Evolutionary conservation across 202 grass and related monocot genomes (phyloP).

Genomic region (Carex arenaria): DNA sequence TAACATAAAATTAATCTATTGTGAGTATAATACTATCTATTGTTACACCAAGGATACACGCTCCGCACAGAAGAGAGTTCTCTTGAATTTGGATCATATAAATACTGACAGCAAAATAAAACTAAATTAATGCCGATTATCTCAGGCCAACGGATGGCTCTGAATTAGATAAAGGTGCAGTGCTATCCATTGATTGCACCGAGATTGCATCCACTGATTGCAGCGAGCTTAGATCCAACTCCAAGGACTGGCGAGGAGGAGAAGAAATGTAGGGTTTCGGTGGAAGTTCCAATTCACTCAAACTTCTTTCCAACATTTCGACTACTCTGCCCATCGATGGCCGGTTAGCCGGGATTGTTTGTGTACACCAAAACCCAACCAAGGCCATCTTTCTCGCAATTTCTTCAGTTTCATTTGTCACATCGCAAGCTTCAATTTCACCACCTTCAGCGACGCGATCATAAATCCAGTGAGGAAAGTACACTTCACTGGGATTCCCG

Average conservation of each 20-base stretch:
- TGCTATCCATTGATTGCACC: not conserved
- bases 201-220: not conserved
- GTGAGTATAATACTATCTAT: not conserved
- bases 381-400: conserved; percentile 40
- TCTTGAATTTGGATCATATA: not conserved
- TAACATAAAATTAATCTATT: not conserved
- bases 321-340: conserved; percentile 42
- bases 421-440: conserved; percentile 8
- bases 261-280: conserved; percentile 24
- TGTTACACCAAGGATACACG: not conserved
- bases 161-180: not conserved
- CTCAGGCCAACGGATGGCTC: not conserved
- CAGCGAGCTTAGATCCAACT: not conserved
- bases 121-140: not conserved
- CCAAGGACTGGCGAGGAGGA: not conserved
- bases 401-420: not conserved
- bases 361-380: conserved; percentile 39
- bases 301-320: conserved; percentile 45
- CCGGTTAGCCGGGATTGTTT: conserved; percentile 25
- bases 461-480: conserved; percentile 45
- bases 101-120: not conserved
- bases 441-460: conserved; percentile 28
- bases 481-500: conserved; percentile 20
- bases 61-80: not conserved
- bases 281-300: conserved; percentile 31